These are phyloP conservation scores for Nectriaceae sp. DNA, from an alignment of 2,329 filamentous ascomycete genomes.

Conservation along the genomic window DNA sequence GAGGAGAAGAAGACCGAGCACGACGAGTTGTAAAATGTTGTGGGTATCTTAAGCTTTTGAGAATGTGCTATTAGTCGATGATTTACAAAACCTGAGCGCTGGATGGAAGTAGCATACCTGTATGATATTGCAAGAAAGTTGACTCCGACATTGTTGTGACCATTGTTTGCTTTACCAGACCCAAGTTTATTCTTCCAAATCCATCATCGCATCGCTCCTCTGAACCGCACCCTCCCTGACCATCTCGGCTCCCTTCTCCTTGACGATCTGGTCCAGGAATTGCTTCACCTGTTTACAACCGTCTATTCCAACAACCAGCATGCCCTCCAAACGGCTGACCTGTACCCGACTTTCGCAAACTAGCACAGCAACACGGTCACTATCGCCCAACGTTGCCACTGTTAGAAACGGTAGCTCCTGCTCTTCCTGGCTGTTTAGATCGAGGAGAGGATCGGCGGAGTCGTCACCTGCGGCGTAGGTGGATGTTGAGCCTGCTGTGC, in stretches of 20 bases:
- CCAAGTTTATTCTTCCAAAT: slow-evolving; percentile 44
- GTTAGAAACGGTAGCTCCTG: slow-evolving; percentile 88
- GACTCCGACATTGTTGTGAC: neutral
- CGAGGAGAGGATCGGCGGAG: slow-evolving; percentile 73
- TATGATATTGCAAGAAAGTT: neutral
- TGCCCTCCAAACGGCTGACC: slow-evolving; percentile 78
- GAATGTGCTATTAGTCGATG: neutral
- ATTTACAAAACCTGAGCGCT: no score
- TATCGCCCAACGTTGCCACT: slow-evolving; percentile 74
- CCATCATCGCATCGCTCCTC: slow-evolving; percentile 52
- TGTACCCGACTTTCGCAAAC: slow-evolving; percentile 90
- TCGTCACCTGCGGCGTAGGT: slow-evolving; percentile 67
- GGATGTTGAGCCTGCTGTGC: slow-evolving; percentile 80
- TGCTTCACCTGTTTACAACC: slow-evolving; percentile 84
- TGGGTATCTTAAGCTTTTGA: slow-evolving; percentile 2
- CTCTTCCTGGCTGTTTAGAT: slow-evolving; percentile 79
- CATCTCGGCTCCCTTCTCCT: slow-evolving; percentile 67
- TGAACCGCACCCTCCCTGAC: slow-evolving; percentile 57
- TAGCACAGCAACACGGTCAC: slow-evolving; percentile 75
- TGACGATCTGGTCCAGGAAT: slow-evolving; percentile 79
- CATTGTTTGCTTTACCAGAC: slow-evolving; percentile 8
- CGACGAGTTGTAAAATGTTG: slow-evolving; percentile 57
- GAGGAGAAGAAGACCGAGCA: slow-evolving; percentile 37
- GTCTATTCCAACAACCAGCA: slow-evolving; percentile 90
- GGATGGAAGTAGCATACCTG: neutral